phyloP scores from a whole-genome alignment of 1,284 basidiomycete genomes.

The Moniliella sp. region DNA sequence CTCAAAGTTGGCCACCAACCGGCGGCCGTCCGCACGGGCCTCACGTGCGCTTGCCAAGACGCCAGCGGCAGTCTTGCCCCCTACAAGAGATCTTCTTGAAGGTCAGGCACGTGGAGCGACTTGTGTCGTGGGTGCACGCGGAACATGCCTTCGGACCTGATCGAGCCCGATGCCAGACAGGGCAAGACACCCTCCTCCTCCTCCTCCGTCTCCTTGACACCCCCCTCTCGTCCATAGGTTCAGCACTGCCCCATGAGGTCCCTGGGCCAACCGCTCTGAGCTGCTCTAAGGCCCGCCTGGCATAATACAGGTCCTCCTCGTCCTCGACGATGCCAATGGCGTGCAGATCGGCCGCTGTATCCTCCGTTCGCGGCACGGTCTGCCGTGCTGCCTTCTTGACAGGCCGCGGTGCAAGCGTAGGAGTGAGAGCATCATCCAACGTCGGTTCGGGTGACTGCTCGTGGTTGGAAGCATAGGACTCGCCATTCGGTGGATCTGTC shows the following conservation, averaged over 20 bases:
- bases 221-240: no score
- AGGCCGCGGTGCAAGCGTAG: no score
- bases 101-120: slow-evolving; percentile 50
- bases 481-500: no score
- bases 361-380: no score
- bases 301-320: slow-evolving; percentile 75
- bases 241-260: slow-evolving; percentile 4
- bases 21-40: slow-evolving; percentile 78
- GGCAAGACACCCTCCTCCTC: slow-evolving; percentile 30
- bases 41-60: slow-evolving; percentile 58
- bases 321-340: slow-evolving; percentile 48
- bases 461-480: no score
- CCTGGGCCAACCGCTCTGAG: slow-evolving; percentile 14
- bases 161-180: slow-evolving; percentile 52
- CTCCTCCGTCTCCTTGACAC: no score
- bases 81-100: slow-evolving; percentile 40
- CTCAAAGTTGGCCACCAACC: slow-evolving; percentile 77
- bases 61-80: slow-evolving; percentile 32
- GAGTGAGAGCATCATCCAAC: no score
- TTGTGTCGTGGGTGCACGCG: slow-evolving; percentile 80
- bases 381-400: no score
- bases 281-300: slow-evolving; percentile 46
- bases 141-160: slow-evolving; percentile 80
- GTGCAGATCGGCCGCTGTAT: slow-evolving; percentile 40
- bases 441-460: no score